A percentile compares a stretch with the other conserved stretches of the same genome.
Evolutionary conservation across 306 rosid species (phyloP).

Genomic region (Arachis stenosperma): DNA sequence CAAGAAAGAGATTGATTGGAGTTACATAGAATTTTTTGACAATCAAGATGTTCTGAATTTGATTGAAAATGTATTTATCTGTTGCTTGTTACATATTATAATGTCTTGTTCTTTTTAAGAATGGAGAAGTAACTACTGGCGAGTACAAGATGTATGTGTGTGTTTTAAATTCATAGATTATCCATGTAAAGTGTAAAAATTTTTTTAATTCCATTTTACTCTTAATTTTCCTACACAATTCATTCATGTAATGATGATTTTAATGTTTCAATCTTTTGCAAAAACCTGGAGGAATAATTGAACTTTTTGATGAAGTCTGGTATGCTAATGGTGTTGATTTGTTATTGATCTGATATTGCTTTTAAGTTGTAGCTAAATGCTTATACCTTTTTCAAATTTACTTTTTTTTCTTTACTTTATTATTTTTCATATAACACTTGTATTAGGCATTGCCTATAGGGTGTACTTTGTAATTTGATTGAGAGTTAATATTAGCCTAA

Average conservation of each 20-base stretch:
- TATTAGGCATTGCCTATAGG: constrained; percentile 33
- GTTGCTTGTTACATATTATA: constrained; percentile 35
- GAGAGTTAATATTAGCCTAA: constrained; percentile 41
- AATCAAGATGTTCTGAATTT: constrained; percentile 98
- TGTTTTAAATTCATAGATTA: background rate
- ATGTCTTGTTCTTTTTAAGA: background rate
- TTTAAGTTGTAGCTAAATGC: constrained; percentile 41
- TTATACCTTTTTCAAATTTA: constrained; percentile 17
- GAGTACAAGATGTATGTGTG: background rate
- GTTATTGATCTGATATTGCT: constrained; percentile 28
- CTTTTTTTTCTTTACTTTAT: background rate
- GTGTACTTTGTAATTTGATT: constrained; percentile 40
- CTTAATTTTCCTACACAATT: constrained; percentile 12
- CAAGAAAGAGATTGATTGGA: constrained; percentile 94
- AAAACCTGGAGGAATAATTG: constrained; percentile 98
- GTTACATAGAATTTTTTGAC: constrained; percentile 98
- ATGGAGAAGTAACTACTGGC: constrained; percentile 3
- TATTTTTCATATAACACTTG: constrained; percentile 14
- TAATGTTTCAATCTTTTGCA: constrained; percentile 49
- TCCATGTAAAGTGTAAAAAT: constrained; percentile 30
- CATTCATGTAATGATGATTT: constrained; percentile 34
- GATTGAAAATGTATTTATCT: constrained; percentile 79
- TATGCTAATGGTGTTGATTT: constrained; percentile 50
- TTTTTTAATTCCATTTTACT: background rate
- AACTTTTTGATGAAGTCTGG: constrained; percentile 99